Base-by-base conservation (phyloP, 2,329 filamentous ascomycete genomes). In the Akanthomyces lecanii region DNA sequence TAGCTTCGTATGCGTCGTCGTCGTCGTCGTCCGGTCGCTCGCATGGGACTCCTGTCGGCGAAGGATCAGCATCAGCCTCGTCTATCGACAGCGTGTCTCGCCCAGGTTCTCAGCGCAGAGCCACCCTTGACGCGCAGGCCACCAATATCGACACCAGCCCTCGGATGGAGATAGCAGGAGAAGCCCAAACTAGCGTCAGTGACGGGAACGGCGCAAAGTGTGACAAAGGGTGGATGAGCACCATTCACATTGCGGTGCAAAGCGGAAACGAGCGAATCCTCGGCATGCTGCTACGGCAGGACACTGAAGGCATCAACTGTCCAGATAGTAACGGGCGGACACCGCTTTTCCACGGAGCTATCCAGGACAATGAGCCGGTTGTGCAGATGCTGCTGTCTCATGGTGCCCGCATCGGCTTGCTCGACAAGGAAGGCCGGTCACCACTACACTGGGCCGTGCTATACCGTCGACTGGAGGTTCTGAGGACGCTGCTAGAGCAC, bases 231-330 rank as follows among this genome's bases (percentile, higher is more conserved):
- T 56, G 54, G 54, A 56, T 45, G 7, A 56, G 54, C 18, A 56
- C 54, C 54, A 56, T 56, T 45, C 54, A 56, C 54, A 56, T 56
- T 21, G 54, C 54, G 40, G 54, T 56, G 7, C 54, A 56, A 25
- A 56, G 54, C 28, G 54, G 54, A 25, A 56, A 45, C n/a, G 54
- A 56, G 54, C 54, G 54, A 11, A 56, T 56, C n/a, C 54, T 56
- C 18, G 25, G 40, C 25, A 56, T 56, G 54, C 18, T 56, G 40
- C 54, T 56, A 45, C 40, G 54, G 28, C 54, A 56, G 18, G 54
- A 56, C 54, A 45, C 54, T 18, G 54, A 56, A 16, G 54, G 54
- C 28, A 56, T 56, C 54, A 56, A 56, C 40, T 45, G 40, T 16
- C 54, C 54, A 18, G 54, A 56, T 18, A 56, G 54, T 25, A 56